phyloP scores from a whole-genome alignment of 2,329 filamentous ascomycete species.

The Alternaria panax region DNA sequence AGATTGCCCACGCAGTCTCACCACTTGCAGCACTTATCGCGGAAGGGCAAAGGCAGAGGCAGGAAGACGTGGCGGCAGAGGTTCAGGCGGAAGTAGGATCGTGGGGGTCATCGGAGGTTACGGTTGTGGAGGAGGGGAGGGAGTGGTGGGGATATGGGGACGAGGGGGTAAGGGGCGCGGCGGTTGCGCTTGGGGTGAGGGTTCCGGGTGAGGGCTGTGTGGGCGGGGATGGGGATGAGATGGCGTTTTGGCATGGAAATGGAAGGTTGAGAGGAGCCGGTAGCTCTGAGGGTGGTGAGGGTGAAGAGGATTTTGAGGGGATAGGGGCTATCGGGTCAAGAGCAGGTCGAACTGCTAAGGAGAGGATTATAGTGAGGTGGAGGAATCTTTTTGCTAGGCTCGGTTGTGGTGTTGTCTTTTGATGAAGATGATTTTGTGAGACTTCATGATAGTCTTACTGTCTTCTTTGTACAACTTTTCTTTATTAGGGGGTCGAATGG shows the following conservation, averaged over 20 bases:
- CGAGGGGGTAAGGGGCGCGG: background rate
- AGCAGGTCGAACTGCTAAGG: no score
- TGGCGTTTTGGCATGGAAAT: background rate
- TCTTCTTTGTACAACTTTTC: no score
- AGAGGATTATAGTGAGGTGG: background rate
- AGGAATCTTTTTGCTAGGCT: background rate
- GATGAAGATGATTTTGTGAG: no score
- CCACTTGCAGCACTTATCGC: no score
- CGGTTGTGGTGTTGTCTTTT: background rate
- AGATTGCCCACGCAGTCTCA: no score
- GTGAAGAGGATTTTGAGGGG: fast-evolving
- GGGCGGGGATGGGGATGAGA: fast-evolving
- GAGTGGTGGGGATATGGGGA: background rate
- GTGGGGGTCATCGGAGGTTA: fast-evolving
- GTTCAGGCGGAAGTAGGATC: no score
- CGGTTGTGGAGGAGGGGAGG: background rate
- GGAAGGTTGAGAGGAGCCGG: background rate
- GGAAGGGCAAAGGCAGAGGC: background rate
- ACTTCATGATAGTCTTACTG: no score
- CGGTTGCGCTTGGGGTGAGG: background rate
- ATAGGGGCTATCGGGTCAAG: no score
- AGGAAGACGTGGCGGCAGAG: no score
- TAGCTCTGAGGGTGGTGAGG: background rate
- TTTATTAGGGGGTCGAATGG: no score
- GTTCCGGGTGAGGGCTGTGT: background rate